Base-by-base conservation (phyloP, 2,329 filamentous ascomycete genomes). In the Curvularia lunata region DNA sequence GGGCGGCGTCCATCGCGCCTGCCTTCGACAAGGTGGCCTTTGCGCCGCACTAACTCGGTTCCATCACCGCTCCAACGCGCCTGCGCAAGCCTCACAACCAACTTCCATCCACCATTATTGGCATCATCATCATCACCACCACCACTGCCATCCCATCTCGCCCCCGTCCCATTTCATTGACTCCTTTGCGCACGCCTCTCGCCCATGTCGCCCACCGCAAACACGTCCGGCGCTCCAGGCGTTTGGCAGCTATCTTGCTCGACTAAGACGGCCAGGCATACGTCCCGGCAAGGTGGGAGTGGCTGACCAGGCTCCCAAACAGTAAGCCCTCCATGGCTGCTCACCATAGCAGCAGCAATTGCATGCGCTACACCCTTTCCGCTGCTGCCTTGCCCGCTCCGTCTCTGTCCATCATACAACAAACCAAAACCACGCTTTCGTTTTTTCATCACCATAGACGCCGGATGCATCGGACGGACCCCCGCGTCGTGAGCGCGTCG, bases 401-500 rank as follows among this genome's bases (percentile, higher is more conserved):
- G 18, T 47, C 28, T 23, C 28, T 8, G 30, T 21, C 30, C 45
- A 34, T 23, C 46, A n/a, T 37, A 30, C 57, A 37, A 50, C 40
- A 38, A n/a, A 32, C 46, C 41, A 40, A 48, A 42, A 28, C 37
- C 28, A 34, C 16, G 38, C 46, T 3, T 38, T 38, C 46, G 27
- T 47, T 40, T 27, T 27, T 40, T 23, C 30, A 49, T 49, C 32
- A 25, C 13, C 13, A 49, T 16, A 38, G 23, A 41, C n/a, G 37
- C 45, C 58, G 48, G 57, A 61, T 63, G 58, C 52, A 58, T 61
- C 61, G 58, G 56, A 64, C 65, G 63, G 63, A 53, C 64, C 63
- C 65, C 58, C 58, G 62, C 61, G 54, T 61, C 59, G 59, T 53
- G 62, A 58, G 58, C 63, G 67, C 66, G 63, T 70, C 51, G 45